Evolutionary conservation across 164 flowering plant genomes (phyloP).

Genomic region (Magnolia officinalis): DNA sequence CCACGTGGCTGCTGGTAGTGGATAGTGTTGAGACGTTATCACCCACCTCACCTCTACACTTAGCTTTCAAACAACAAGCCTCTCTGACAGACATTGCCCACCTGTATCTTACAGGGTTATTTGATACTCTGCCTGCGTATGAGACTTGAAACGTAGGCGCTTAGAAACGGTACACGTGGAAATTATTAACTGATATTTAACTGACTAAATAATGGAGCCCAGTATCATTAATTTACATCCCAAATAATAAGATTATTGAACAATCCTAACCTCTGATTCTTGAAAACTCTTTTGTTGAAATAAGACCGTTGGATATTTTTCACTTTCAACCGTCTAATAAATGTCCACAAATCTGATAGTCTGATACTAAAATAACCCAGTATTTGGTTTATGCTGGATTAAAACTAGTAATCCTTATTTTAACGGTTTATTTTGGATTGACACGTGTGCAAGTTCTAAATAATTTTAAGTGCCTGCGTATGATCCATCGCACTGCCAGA

Average conservation of each 20-base stretch:
- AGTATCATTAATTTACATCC: background rate
- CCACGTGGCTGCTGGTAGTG: background rate
- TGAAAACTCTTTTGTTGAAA: too few species aligned
- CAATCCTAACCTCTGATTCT: background rate
- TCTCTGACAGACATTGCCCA: background rate
- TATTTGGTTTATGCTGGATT: too few species aligned
- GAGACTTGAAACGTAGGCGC: background rate
- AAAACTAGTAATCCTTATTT: too few species aligned
- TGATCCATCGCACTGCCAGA: too few species aligned
- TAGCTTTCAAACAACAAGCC: conserved; percentile 1
- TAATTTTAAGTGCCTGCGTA: too few species aligned
- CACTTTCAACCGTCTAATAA: too few species aligned
- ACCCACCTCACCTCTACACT: background rate
- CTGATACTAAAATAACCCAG: too few species aligned
- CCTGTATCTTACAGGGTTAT: background rate
- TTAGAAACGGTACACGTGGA: too few species aligned
- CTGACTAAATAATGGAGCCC: background rate
- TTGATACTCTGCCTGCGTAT: background rate
- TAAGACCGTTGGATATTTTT: too few species aligned
- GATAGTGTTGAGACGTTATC: background rate
- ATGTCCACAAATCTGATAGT: too few species aligned
- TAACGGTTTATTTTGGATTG: too few species aligned
- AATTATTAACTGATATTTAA: background rate
- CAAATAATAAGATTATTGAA: background rate
- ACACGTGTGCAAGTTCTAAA: too few species aligned